Evolutionary conservation across 2,329 filamentous ascomycete genomes (phyloP), one percentile per base, ranked within the genome.

Genomic region (Clarireedia monteithiana): DNA sequence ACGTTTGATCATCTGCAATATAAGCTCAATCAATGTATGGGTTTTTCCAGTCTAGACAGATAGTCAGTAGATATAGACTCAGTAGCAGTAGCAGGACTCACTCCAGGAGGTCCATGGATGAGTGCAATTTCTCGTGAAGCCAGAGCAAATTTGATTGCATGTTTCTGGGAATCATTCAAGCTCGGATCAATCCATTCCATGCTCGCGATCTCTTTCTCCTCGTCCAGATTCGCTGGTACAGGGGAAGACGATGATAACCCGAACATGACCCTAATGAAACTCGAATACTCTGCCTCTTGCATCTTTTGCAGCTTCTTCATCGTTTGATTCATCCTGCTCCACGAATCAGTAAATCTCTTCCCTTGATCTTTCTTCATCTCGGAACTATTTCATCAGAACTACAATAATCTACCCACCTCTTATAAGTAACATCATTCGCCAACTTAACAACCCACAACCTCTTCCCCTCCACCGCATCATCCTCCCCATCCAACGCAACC

Each of bases 11-110:
- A 97, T 75, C 68, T 99, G 94, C n/a, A 95, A 77, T 59, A 99
- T 95, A 12, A 99, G 77, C 71, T 99, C 94, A 58, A 99, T 92
- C 40, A 99, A 74, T 0, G 94, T 97, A 69, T 97, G 92, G 0
- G 94, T 99, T 71, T 99, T 99, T 49, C 94, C 94, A 0, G 94
- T 99, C 77, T 85, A 17, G 50, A 1, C 12, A 48, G 24, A 60
- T 26, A 60, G 53, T 48, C 20, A 57, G 30, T 48, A 34, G 24
- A 38, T 17, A 42, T 17, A 30, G 2, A 26, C 27, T 48, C 23
- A 39, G 26, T 12, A 49, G 39, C n/a, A 4, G 9, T 27, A 48
- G 20, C 10, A 52, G 5, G 26, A 71, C 77, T 67, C 70, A 82
- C 82, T 1, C 94, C 94, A 0, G 94, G 94, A 0, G 94, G 94